phyloP scores from a whole-genome alignment of 345 rosid genomes.

The Gossypium turneri region DNA sequence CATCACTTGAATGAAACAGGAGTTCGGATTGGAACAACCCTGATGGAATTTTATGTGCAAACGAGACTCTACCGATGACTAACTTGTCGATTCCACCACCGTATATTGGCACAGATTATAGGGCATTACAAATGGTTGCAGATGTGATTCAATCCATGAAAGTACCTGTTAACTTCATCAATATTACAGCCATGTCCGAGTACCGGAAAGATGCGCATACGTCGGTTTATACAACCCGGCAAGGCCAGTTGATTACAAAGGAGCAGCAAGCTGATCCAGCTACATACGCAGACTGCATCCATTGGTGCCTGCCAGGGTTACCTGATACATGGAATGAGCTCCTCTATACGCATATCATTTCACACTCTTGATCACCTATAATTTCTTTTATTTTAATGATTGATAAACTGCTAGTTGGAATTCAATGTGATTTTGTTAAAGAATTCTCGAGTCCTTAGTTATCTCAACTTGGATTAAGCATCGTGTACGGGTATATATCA shows the following conservation, averaged over 20 bases:
- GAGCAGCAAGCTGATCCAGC: slow-evolving; percentile 53
- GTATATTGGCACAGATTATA: slow-evolving; percentile 55
- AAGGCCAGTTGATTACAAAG: slow-evolving; percentile 38
- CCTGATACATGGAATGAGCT: slow-evolving; percentile 94
- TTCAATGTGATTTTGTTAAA: background rate
- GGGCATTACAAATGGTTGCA: slow-evolving; percentile 37
- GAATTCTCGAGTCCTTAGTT: background rate
- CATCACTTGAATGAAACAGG: slow-evolving; percentile 32
- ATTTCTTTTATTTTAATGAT: background rate
- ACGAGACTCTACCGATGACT: slow-evolving; percentile 52
- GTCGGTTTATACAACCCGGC: slow-evolving; percentile 39
- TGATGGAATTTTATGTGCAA: slow-evolving; percentile 51
- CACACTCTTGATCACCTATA: slow-evolving; percentile 16
- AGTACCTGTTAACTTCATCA: slow-evolving; percentile 41
- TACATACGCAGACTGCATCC: slow-evolving; percentile 67
- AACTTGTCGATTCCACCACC: slow-evolving; percentile 27
- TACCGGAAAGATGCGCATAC: slow-evolving; percentile 84
- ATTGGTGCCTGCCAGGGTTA: slow-evolving; percentile 92
- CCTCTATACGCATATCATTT: slow-evolving; percentile 52
- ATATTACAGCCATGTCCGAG: slow-evolving; percentile 66
- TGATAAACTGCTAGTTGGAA: background rate
- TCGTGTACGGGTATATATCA: too few relatives aligned
- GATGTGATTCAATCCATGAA: slow-evolving; percentile 47
- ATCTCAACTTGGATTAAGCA: too few relatives aligned
- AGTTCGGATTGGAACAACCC: slow-evolving; percentile 64